Conservation (phyloP, 352 stramenopile species). For the Phytophthora pini region DNA sequence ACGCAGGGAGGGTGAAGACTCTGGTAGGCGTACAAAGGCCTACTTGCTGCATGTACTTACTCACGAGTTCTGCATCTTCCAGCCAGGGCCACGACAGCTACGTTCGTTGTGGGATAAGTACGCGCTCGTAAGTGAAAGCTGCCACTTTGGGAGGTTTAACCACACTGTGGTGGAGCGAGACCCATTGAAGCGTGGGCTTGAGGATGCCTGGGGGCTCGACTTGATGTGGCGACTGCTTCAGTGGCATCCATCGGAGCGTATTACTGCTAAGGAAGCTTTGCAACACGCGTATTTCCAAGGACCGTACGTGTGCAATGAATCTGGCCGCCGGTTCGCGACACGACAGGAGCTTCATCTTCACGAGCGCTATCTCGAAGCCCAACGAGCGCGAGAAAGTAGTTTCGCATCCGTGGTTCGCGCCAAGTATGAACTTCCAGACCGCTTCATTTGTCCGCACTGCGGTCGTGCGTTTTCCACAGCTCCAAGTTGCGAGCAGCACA, state of each 20-base stretch:
- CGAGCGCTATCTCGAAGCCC: slow-evolving; percentile 65
- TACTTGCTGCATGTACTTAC: slow-evolving; percentile 84
- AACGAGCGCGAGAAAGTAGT: slow-evolving; percentile 50
- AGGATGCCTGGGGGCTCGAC: slow-evolving; percentile 85
- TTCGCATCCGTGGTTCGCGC: slow-evolving; percentile 61
- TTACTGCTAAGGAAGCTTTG: slow-evolving; percentile 77
- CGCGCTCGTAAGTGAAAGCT: slow-evolving; percentile 79
- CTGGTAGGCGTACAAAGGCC: slow-evolving; percentile 50
- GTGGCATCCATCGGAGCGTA: slow-evolving; percentile 92
- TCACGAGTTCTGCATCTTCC: slow-evolving; percentile 87
- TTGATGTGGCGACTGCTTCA: slow-evolving; percentile 95
- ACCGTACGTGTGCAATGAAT: slow-evolving; percentile 70
- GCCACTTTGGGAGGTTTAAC: slow-evolving; percentile 92
- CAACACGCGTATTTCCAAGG: slow-evolving; percentile 89
- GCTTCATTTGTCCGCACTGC: slow-evolving; percentile 71
- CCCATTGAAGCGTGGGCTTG: slow-evolving; percentile 90
- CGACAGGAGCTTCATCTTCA: slow-evolving; percentile 63
- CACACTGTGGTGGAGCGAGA: slow-evolving; percentile 91
- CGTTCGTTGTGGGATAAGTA: slow-evolving; percentile 70
- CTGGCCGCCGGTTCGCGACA: slow-evolving; percentile 72
- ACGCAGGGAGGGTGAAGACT: slow-evolving; percentile 16
- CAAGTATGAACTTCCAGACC: slow-evolving; percentile 55
- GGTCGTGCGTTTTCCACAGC: slow-evolving; percentile 67
- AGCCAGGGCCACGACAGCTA: slow-evolving; percentile 61
- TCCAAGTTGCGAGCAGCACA: slow-evolving; percentile 65